These are phyloP conservation scores for Lachancea mirantina DNA, from an alignment of 805 yeast species.

Conservation along the genomic window DNA sequence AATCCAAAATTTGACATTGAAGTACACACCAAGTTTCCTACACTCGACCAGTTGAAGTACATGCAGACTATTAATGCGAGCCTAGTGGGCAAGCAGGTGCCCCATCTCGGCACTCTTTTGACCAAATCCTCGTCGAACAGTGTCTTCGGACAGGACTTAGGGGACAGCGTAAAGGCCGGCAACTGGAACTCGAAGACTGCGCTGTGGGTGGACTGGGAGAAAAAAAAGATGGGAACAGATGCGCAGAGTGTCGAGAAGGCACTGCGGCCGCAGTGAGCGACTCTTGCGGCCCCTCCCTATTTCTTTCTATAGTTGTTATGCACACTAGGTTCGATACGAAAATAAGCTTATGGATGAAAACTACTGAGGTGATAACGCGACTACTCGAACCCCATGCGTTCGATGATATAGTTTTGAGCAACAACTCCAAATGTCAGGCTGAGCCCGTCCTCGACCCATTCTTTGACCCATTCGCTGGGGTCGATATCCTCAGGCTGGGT, in stretches of 20 bases:
- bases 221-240: constrained; percentile 22
- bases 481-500: constrained; percentile 46
- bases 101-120: constrained; percentile 13
- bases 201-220: constrained; percentile 34
- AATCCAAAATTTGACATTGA: constrained; percentile 17
- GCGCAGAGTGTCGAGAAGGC: constrained; percentile 11
- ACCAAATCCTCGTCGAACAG: constrained; percentile 12
- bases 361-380: background rate
- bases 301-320: too few species aligned
- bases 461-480: constrained; percentile 76
- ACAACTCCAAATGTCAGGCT: constrained; percentile 74
- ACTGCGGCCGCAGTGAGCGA: too few species aligned
- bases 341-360: too few species aligned
- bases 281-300: too few species aligned
- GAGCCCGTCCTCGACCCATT: constrained; percentile 75
- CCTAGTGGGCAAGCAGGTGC: constrained; percentile 15
- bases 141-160: constrained; percentile 19
- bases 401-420: constrained; percentile 85
- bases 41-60: constrained; percentile 26
- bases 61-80: constrained; percentile 15
- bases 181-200: constrained; percentile 21
- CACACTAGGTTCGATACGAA: too few species aligned
- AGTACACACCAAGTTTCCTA: constrained; percentile 22
- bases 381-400: constrained; percentile 51
- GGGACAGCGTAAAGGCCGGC: constrained; percentile 15